Evolutionary conservation across 768 basidiomycete genomes (phyloP).

Genomic region (Floccularia luteovirens): DNA sequence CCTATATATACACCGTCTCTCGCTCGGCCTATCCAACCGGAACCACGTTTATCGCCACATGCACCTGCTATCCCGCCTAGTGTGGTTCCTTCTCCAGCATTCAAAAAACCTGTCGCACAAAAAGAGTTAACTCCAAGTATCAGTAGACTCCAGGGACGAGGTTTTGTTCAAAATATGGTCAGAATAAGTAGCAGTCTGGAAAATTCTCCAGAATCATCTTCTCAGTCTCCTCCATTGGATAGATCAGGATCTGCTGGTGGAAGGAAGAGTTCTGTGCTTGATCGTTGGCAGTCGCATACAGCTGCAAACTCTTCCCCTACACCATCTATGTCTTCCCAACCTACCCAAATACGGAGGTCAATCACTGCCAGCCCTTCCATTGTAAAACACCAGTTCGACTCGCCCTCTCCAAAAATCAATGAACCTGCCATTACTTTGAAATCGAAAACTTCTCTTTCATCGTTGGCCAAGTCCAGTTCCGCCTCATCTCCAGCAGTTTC

Average conservation of each 20-base stretch:
- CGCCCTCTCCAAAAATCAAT: neutral
- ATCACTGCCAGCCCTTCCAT: slow-evolving; percentile 20
- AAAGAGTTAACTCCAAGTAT: slow-evolving; percentile 81
- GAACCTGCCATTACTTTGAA: slow-evolving; percentile 14
- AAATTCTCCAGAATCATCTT: slow-evolving; percentile 25
- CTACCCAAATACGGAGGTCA: slow-evolving; percentile 26
- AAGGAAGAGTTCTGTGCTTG: slow-evolving; percentile 51
- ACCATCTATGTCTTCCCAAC: slow-evolving; percentile 32
- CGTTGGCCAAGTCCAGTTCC: slow-evolving; percentile 20
- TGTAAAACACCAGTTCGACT: no score
- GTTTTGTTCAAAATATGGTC: slow-evolving; percentile 81
- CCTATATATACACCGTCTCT: slow-evolving; percentile 33
- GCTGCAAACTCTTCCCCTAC: slow-evolving; percentile 18
- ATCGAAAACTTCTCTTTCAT: slow-evolving; percentile 31
- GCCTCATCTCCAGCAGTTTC: slow-evolving; percentile 9
- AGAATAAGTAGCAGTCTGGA: slow-evolving; percentile 56
- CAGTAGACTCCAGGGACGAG: slow-evolving; percentile 75
- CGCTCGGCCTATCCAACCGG: slow-evolving; percentile 46
- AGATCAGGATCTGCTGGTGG: slow-evolving; percentile 22
- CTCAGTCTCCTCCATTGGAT: slow-evolving; percentile 15
- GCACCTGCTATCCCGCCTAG: slow-evolving; percentile 36
- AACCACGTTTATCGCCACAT: slow-evolving; percentile 34
- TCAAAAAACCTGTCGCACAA: slow-evolving; percentile 43
- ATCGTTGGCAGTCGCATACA: slow-evolving; percentile 55
- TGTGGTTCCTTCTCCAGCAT: slow-evolving; percentile 43